These are phyloP conservation scores for Biancaea sappan DNA, from an alignment of 306 rosid species.

Conservation along the genomic window DNA sequence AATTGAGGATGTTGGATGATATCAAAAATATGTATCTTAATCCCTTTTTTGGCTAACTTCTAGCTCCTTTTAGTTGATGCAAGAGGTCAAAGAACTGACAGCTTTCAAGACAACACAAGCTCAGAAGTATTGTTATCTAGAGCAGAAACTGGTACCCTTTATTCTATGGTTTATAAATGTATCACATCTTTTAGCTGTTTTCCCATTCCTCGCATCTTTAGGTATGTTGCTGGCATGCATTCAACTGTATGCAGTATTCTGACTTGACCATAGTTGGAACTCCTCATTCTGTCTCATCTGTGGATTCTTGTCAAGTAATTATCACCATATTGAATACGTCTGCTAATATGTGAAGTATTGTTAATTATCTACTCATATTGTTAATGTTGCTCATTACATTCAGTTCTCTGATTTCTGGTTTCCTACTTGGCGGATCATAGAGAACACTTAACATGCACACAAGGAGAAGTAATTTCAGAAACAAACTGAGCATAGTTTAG, in stretches of 20 bases:
- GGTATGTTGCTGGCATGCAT: constrained; percentile 23
- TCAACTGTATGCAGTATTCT: not conserved
- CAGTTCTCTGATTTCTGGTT: not conserved
- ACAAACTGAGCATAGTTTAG: not conserved
- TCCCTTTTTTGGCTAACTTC: constrained; percentile 31
- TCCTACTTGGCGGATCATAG: not conserved
- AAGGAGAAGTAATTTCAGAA: not conserved
- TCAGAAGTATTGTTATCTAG: constrained; percentile 44
- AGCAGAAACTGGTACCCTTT: constrained; percentile 63
- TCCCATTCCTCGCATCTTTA: constrained; percentile 13
- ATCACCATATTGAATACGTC: constrained; percentile 4
- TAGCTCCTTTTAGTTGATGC: constrained; percentile 42
- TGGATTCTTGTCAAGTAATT: constrained; percentile 22
- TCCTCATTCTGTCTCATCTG: constrained; percentile 15
- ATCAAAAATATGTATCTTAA: not conserved
- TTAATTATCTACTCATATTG: not conserved
- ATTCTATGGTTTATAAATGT: constrained; percentile 17
- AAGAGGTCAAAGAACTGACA: constrained; percentile 56
- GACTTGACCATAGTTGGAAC: constrained; percentile 13
- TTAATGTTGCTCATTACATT: not conserved
- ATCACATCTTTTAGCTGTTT: constrained; percentile 19
- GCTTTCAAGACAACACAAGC: constrained; percentile 44
- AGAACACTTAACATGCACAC: not conserved
- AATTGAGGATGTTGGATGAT: not conserved
- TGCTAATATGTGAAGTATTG: constrained; percentile 17